Conservation (phyloP, 805 yeast genomes). For the Candida sithepensis region DNA sequence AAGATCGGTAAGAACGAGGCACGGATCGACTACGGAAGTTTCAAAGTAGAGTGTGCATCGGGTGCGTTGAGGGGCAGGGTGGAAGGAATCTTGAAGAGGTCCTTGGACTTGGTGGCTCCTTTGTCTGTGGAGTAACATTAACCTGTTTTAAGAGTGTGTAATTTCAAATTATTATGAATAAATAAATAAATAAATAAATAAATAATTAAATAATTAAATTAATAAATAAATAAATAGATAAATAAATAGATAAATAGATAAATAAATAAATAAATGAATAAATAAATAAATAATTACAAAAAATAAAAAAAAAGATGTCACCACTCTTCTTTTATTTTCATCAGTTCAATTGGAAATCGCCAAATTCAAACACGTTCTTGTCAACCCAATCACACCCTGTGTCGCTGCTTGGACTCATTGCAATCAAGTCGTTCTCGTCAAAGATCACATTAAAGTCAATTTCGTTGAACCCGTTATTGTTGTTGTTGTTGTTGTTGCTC, state of each 20-base stretch:
- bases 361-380: slow-evolving; percentile 40
- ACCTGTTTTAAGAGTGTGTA: too few species aligned
- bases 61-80: slow-evolving; percentile 78
- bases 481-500: neutral
- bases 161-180: neutral
- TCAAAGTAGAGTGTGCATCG: slow-evolving; percentile 68
- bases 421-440: slow-evolving; percentile 17
- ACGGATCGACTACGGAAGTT: slow-evolving; percentile 54
- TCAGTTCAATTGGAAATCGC: slow-evolving; percentile 22
- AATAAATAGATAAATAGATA: neutral
- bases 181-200: neutral
- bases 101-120: slow-evolving; percentile 81
- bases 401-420: slow-evolving; percentile 33
- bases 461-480: slow-evolving; percentile 15
- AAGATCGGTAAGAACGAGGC: slow-evolving; percentile 78
- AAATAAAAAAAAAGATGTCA: neutral
- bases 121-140: slow-evolving; percentile 47
- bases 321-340: neutral
- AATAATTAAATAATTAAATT: neutral
- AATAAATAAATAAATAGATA: neutral
- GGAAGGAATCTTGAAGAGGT: slow-evolving; percentile 73
- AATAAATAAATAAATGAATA: neutral
- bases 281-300: neutral
- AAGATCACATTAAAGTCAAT: slow-evolving; percentile 25
- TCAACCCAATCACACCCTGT: slow-evolving; percentile 61